phyloP scores from a whole-genome alignment of 805 yeast species.

The Suhomyces faveliae region DNA sequence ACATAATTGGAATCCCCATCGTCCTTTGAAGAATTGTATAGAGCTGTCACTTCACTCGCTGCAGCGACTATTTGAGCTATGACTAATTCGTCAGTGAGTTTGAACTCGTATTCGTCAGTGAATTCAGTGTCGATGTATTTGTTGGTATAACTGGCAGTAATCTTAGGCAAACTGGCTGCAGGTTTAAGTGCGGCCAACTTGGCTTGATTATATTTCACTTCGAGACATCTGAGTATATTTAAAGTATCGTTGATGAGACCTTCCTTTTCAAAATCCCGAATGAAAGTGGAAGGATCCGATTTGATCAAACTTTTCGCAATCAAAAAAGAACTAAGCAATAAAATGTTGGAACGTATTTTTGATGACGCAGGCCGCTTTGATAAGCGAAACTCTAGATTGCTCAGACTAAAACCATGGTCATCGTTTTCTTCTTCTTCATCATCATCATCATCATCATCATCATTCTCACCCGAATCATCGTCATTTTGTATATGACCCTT shows the following conservation, averaged over 20 bases:
- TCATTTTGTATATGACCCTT: constrained; percentile 6
- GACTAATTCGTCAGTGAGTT: constrained; percentile 16
- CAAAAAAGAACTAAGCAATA: constrained; percentile 52
- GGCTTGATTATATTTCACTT: constrained; percentile 7
- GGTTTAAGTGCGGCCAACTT: constrained; percentile 6
- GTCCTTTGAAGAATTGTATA: constrained; percentile 22
- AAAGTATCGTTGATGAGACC: constrained; percentile 62
- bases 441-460: constrained; percentile 1
- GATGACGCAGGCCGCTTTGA: not conserved
- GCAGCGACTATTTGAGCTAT: constrained; percentile 15
- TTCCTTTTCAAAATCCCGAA: constrained; percentile 60
- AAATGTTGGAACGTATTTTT: constrained; percentile 32
- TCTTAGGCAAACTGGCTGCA: constrained; percentile 20
- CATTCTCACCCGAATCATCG: not conserved
- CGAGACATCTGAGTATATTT: constrained; percentile 25
- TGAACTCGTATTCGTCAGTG: constrained; percentile 24
- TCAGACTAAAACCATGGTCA: not conserved
- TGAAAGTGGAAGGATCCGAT: constrained; percentile 41
- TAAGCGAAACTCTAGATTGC: not conserved
- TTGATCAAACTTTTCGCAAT: constrained; percentile 45
- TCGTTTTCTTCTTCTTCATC: constrained; percentile 2
- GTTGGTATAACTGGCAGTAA: constrained; percentile 18
- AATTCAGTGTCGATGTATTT: constrained; percentile 33
- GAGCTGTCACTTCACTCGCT: constrained; percentile 26
- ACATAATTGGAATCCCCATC: constrained; percentile 11